These are phyloP conservation scores for Alectoria sarmentosa DNA, from an alignment of 495 filamentous ascomycete species.

Conservation along the genomic window DNA sequence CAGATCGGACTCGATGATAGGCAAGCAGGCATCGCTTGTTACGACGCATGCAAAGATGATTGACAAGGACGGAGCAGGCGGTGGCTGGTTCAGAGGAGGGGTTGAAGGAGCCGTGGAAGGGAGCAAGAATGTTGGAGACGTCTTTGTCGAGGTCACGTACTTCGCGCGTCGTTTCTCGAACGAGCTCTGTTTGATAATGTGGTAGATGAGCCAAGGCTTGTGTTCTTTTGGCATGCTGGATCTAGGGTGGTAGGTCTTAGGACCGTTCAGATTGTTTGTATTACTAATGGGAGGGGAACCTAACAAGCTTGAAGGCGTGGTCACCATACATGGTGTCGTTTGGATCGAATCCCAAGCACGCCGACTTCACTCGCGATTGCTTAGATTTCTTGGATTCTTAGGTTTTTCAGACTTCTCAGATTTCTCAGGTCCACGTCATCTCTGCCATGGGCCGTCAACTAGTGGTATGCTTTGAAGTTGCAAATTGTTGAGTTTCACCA, in stretches of 20 bases:
- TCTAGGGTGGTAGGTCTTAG: constrained; percentile 43
- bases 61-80: constrained; percentile 82
- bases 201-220: constrained; percentile 83
- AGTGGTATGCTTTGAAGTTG: not conserved
- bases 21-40: constrained; percentile 96
- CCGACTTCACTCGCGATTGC: not conserved
- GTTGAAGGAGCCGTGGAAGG: constrained; percentile 78
- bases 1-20: constrained; percentile 82
- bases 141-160: constrained; percentile 92
- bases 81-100: constrained; percentile 76
- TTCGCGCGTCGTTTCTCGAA: constrained; percentile 80
- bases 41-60: constrained; percentile 89
- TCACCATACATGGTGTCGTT: constrained; percentile 18
- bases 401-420: too few relatives aligned
- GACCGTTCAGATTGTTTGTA: not conserved
- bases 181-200: constrained; percentile 87
- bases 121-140: constrained; percentile 69
- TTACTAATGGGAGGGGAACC: constrained; percentile 10
- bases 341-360: not conserved
- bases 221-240: constrained; percentile 95
- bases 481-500: not conserved
- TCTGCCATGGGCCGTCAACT: not conserved
- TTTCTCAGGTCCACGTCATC: not conserved
- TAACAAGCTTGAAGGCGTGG: constrained; percentile 32
- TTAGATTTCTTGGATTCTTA: not conserved